Evolutionary conservation across 2,329 filamentous ascomycete genomes (phyloP), one percentile per base, ranked within the genome.

Genomic region (Cladophialophora immunda): DNA sequence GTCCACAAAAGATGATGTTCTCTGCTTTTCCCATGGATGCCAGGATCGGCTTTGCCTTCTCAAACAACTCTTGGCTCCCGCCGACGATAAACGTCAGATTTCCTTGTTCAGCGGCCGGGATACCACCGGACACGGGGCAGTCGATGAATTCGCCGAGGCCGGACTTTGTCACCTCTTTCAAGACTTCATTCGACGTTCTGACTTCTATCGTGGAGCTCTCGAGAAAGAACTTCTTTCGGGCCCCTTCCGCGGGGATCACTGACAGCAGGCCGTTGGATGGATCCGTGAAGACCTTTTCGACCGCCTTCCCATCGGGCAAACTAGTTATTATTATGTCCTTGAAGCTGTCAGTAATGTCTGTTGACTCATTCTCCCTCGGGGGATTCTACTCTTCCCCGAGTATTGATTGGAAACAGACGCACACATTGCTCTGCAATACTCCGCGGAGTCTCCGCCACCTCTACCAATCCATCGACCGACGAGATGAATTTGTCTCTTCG

Each of bases 41-140:
- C 22, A 53, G 4, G 22, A 53, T 13, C 3, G 22, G 50, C 8
- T 25, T 3, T 2, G 29, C 50, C 17, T 22, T 19, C 1, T 3
- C 50, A 25, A 53, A 53, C 13, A 29, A 13, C 8, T 53, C 50
- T 25, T 27, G 22, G 6, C 19, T 19, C 5, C 50, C 2, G 2
- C 50, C 50, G 8, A 53, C 50, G 13, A 53, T 53, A 25, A 25
- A 3, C 4, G 19, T 53, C 11, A 53, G 13, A 13, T 53, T 25
- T 2, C 22, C 50, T 13, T 80, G 81, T 38, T 81, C 75, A 1
- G 84, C 84, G 9, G 83, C 84, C 6, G 84, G 75, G 3, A 82
- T 80, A 13, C 84, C 84, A 25, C 84, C 85, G 50, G 81, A 84
- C 27, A 86, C 84, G 1, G 84, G 84, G 0, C 82, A 78, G 66